Evolutionary conservation across 208 protist genomes (phyloP), one percentile per base, ranked within the genome.

Genomic region (Zelonia costaricensis): DNA sequence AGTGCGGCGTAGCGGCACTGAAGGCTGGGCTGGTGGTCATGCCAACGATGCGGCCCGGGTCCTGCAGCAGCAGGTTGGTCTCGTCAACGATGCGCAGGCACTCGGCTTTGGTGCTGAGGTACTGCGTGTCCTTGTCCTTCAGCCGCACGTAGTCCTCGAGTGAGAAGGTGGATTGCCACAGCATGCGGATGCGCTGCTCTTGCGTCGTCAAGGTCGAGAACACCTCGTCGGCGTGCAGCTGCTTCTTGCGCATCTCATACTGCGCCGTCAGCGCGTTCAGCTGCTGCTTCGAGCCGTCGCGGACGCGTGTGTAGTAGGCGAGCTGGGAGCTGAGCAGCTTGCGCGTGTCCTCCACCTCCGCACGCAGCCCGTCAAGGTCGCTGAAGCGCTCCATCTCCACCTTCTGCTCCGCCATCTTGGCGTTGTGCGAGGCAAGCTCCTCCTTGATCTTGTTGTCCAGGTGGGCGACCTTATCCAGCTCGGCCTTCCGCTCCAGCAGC

Each of bases 81-180:
- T 96, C 91, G 30, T 96, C 91, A 20, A 93, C 74, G 38, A 93
- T 60, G 40, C 84, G 80, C 42, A 96, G 58, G 46, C 88, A 96
- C 40, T 91, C 82, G 12, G 86, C 90, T 74, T 97, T 97, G 40
- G 72, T 78, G 15, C 53, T 46, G 15, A 90, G 44, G 55, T 94
- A 97, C 64, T 94, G 86, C 38, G 86, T 92, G 40, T 97, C 92
- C 66, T 88, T 93, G 60, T 88, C 90, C 60, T 91, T 90, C 48
- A 93, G 74, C 3, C 83, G 80, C 35, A 97, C 86, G 77, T 93
- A 96, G 59, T 97, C 92, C 44, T 95, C 86, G 1, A 97, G 69
- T 1, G 74, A 73, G 54, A 91, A 97, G 33, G 80, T 81, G 20
- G 89, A 92, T 74, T 97, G 92, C 74, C 89, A 91, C 51, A 95